Conservation (phyloP, 2,329 filamentous ascomycete genomes). For the Penicillium hordei region DNA sequence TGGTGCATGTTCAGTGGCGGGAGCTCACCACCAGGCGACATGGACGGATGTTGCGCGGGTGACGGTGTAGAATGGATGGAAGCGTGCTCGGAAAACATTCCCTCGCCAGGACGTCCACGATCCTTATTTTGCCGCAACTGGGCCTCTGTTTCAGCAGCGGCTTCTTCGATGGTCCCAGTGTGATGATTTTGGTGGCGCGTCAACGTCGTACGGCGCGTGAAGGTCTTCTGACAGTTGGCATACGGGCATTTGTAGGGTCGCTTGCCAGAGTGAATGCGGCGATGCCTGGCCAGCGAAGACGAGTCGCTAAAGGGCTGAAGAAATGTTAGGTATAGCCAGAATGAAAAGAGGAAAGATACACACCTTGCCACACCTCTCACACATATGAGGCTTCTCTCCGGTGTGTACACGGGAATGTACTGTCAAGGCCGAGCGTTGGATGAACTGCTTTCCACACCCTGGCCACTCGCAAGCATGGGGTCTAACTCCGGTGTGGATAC, state of each 20-base stretch:
- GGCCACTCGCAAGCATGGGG: constrained; percentile 91
- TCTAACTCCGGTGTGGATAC: constrained; percentile 87
- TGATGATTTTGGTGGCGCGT: constrained; percentile 96
- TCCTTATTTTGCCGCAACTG: constrained; percentile 64
- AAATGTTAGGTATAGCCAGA: background rate
- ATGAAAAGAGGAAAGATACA: constrained; percentile 24
- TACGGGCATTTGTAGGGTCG: constrained; percentile 97
- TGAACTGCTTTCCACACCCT: constrained; percentile 92
- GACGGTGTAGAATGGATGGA: constrained; percentile 68
- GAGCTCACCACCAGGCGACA: constrained; percentile 76
- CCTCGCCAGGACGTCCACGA: constrained; percentile 38
- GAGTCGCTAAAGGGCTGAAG: constrained; percentile 90
- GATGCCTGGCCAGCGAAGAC: constrained; percentile 87
- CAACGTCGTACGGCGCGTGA: constrained; percentile 90
- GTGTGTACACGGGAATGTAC: constrained; percentile 96
- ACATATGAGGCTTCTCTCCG: constrained; percentile 97
- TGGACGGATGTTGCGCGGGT: constrained; percentile 75
- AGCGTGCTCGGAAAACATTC: constrained; percentile 45
- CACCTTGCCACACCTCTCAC: constrained; percentile 95
- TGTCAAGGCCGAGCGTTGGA: constrained; percentile 91
- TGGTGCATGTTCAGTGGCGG: constrained; percentile 69
- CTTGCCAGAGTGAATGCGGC: constrained; percentile 92
- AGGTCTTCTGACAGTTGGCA: constrained; percentile 97
- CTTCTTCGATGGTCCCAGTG: constrained; percentile 91
- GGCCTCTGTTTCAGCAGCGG: constrained; percentile 82